Conservation (phyloP, 306 rosid species). For the Pterocarpus macrocarpus region DNA sequence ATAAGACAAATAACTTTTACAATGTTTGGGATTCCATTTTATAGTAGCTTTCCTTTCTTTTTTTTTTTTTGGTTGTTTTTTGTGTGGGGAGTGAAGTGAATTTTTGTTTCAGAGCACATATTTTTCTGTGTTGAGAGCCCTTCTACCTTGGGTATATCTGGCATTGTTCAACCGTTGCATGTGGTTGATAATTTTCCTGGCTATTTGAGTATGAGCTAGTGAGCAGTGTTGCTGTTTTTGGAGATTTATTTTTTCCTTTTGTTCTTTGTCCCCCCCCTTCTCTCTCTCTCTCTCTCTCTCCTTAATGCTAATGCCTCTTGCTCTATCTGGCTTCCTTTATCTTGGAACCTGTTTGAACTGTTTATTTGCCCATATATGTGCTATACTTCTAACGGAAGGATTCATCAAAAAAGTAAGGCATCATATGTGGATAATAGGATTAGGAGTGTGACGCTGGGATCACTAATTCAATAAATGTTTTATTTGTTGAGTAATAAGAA, state of each 20-base stretch:
- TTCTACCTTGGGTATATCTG: background rate
- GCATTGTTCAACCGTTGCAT: conserved; percentile 13
- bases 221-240: background rate
- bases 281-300: no score
- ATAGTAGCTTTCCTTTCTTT: background rate
- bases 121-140: background rate
- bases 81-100: background rate
- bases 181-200: conserved; percentile 6
- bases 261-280: background rate
- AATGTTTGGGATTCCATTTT: background rate
- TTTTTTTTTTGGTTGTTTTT: no score
- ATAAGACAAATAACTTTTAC: background rate
- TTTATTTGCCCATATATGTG: conserved; percentile 3
- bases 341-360: background rate
- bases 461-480: conserved; percentile 9
- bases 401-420: conserved; percentile 1
- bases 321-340: background rate
- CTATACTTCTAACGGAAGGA: conserved; percentile 32
- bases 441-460: conserved; percentile 34
- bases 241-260: no score
- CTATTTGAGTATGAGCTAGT: conserved; percentile 11
- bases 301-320: background rate
- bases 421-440: conserved; percentile 31
- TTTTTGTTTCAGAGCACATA: conserved; percentile 23
- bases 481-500: conserved; percentile 14